Percentiles rank a stretch among this genome's conserved stretches.
Conservation (phyloP, 352 stramenopile genomes). For the Blastocystis sp. region DNA sequence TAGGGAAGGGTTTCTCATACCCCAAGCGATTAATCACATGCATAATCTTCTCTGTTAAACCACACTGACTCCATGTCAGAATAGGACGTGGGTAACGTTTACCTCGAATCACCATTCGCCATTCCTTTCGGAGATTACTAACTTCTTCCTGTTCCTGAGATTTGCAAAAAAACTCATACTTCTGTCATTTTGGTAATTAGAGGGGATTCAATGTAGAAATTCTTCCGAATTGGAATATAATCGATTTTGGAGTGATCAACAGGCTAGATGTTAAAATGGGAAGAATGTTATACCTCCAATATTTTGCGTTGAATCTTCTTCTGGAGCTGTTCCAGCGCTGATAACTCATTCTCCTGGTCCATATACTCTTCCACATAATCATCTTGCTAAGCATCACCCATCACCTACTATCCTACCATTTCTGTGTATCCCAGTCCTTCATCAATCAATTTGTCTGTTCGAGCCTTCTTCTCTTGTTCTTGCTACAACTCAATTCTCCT, state of each 20-base stretch:
- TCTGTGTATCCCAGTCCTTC: slow-evolving; percentile 58
- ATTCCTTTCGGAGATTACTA: slow-evolving; percentile 77
- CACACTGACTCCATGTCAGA: slow-evolving; percentile 92
- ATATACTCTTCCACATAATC: slow-evolving; percentile 74
- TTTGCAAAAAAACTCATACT: slow-evolving; percentile 73
- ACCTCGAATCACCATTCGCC: slow-evolving; percentile 94
- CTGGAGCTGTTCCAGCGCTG: slow-evolving; percentile 83
- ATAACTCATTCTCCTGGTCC: slow-evolving; percentile 77
- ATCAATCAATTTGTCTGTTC: slow-evolving; percentile 79
- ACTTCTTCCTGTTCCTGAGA: slow-evolving; percentile 70
- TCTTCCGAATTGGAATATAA: slow-evolving; percentile 95
- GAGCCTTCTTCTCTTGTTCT: slow-evolving; percentile 73
- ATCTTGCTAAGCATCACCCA: slow-evolving; percentile 67
- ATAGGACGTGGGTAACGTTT: slow-evolving; percentile 90
- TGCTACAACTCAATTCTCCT: slow-evolving; percentile 6
- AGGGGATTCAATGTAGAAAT: slow-evolving; percentile 94
- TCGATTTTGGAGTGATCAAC: slow-evolving; percentile 92
- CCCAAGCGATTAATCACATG: slow-evolving; percentile 86
- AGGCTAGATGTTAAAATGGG: slow-evolving; percentile 78
- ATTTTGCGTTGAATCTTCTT: slow-evolving; percentile 81
- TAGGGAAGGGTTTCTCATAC: slow-evolving; percentile 90
- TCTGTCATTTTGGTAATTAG: slow-evolving; percentile 84
- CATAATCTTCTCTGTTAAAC: slow-evolving; percentile 87
- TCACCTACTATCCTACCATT: slow-evolving; percentile 6
- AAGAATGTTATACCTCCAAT: background rate